Evolutionary conservation across 2,329 filamentous ascomycete genomes (phyloP).

Genomic region (Paraconiothyrium sp.): DNA sequence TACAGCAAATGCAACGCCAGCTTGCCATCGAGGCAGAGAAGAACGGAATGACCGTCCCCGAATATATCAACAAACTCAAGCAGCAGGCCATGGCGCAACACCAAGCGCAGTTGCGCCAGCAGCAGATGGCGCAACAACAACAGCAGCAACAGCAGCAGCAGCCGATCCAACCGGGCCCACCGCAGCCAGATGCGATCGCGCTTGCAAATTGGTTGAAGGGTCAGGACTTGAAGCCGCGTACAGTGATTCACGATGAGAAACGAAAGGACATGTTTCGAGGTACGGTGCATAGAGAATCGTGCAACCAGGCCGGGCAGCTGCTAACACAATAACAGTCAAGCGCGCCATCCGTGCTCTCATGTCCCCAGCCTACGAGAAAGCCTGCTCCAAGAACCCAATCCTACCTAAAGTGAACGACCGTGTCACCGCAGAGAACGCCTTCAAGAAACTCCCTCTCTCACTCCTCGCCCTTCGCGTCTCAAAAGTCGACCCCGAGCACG

Average conservation of each 20-base stretch:
- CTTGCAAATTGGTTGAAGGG: conserved; percentile 86
- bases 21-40: conserved; percentile 83
- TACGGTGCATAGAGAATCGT: conserved; percentile 50
- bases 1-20: conserved; percentile 83
- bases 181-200: conserved; percentile 87
- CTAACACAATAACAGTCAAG: conserved; percentile 72
- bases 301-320: not conserved
- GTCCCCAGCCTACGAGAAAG: conserved; percentile 89
- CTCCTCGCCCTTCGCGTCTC: conserved; percentile 90
- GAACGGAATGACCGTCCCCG: conserved; percentile 82
- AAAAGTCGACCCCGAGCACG: conserved; percentile 81
- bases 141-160: conserved; percentile 59
- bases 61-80: conserved; percentile 74
- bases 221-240: conserved; percentile 88
- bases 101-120: conserved; percentile 52
- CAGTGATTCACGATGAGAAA: conserved; percentile 93
- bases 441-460: conserved; percentile 94
- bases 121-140: conserved; percentile 44
- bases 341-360: conserved; percentile 90
- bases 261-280: conserved; percentile 98
- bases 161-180: conserved; percentile 78
- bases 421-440: conserved; percentile 87
- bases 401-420: conserved; percentile 90
- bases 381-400: conserved; percentile 85
- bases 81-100: conserved; percentile 65